Conservation (phyloP, 2,329 filamentous ascomycete genomes). For the Didymella pinodella region DNA sequence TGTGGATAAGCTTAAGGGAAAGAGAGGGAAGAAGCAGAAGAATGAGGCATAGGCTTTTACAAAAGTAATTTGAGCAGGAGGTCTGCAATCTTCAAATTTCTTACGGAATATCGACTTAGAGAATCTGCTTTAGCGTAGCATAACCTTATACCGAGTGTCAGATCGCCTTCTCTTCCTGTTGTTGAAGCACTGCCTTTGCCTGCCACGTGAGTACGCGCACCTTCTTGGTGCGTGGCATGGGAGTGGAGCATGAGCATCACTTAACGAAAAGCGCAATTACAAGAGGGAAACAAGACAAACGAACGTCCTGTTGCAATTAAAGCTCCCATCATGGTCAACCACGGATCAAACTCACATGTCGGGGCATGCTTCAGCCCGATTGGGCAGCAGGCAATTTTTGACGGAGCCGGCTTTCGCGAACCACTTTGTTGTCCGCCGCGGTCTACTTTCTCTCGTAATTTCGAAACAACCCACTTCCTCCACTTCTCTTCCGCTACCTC, state of each 20-base stretch:
- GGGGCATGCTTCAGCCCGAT: conserved; percentile 26
- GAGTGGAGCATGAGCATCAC: neutral
- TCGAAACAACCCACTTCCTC: conserved; percentile 22
- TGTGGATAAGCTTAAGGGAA: conserved; percentile 28
- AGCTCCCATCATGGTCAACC: neutral
- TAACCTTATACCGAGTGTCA: conserved; percentile 2
- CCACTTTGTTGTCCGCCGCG: conserved; percentile 39
- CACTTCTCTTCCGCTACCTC: conserved; percentile 21
- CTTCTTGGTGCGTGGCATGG: neutral
- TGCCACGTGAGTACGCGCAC: neutral
- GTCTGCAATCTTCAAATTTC: neutral
- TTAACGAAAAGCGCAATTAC: neutral
- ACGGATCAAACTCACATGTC: conserved; percentile 11
- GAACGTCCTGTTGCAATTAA: too few relatives aligned
- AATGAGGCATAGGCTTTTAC: neutral
- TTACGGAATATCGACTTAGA: neutral
- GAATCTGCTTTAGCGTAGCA: neutral
- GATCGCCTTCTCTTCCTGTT: neutral
- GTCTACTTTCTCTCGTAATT: conserved; percentile 29
- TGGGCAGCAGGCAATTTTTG: conserved; percentile 44
- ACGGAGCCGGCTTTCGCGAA: conserved; percentile 32
- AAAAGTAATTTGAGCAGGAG: neutral
- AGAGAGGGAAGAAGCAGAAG: conserved; percentile 25
- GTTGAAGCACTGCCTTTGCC: neutral
- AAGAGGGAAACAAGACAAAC: neutral